Conservation (phyloP, 179 eudicot species). For the Drosera spatulata region DNA sequence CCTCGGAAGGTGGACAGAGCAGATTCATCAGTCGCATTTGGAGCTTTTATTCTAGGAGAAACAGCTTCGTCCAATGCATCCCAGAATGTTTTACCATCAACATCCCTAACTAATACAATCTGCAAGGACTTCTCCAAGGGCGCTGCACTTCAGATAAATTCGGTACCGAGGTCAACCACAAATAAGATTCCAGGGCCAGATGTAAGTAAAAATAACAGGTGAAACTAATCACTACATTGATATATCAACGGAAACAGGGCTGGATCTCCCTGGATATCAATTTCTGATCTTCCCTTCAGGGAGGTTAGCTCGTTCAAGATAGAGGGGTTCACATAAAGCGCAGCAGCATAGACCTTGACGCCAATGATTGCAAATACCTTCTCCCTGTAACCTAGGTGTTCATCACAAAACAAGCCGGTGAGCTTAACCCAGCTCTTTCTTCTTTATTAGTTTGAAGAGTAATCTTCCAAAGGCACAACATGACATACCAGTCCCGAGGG, state of each 20-base stretch:
- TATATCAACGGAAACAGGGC: slow-evolving; percentile 51
- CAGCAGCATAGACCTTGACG: slow-evolving; percentile 94
- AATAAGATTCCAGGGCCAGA: not conserved
- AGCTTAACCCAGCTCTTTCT: too few species aligned
- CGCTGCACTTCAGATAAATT: slow-evolving; percentile 37
- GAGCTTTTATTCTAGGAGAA: slow-evolving; percentile 57
- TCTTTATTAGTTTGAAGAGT: too few species aligned
- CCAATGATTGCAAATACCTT: slow-evolving; percentile 88
- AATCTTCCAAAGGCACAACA: not conserved
- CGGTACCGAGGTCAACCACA: not conserved
- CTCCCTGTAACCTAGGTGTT: slow-evolving; percentile 75
- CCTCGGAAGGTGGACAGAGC: slow-evolving; percentile 64
- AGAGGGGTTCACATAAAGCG: slow-evolving; percentile 49
- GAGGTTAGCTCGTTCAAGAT: slow-evolving; percentile 40
- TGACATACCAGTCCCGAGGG: slow-evolving; percentile 72
- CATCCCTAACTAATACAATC: slow-evolving; percentile 79
- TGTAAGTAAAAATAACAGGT: not conserved
- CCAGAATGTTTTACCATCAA: slow-evolving; percentile 96
- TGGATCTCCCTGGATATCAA: slow-evolving; percentile 33
- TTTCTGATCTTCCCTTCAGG: slow-evolving; percentile 48
- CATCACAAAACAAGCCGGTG: not conserved
- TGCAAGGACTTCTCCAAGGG: slow-evolving; percentile 73
- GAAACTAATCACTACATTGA: slow-evolving; percentile 33
- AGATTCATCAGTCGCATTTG: slow-evolving; percentile 45
- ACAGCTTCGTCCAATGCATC: slow-evolving; percentile 89